These are phyloP conservation scores for Penicillium riverlandense DNA, from an alignment of 495 filamentous ascomycete species.

Conservation along the genomic window DNA sequence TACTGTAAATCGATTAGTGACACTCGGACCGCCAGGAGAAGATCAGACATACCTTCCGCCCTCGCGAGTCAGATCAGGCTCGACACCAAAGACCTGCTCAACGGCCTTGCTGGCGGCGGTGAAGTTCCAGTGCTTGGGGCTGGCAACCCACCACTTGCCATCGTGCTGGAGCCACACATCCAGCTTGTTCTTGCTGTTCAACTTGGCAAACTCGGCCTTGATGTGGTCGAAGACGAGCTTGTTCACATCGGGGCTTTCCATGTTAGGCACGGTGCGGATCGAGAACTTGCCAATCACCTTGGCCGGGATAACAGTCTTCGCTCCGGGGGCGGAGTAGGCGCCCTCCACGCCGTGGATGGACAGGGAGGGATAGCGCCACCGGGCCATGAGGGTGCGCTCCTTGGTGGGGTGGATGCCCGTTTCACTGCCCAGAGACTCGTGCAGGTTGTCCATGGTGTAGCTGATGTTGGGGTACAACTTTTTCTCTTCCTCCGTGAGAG, in stretches of 20 bases:
- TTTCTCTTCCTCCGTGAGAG: slow-evolving; percentile 79
- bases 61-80: slow-evolving; percentile 94
- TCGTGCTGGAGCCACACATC: slow-evolving; percentile 75
- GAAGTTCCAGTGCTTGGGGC: slow-evolving; percentile 98
- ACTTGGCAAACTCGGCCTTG: slow-evolving; percentile 68
- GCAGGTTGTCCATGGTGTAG: slow-evolving; percentile 91
- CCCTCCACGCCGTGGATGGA: slow-evolving; percentile 97
- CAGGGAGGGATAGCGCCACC: slow-evolving; percentile 89
- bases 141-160: slow-evolving; percentile 98
- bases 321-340: slow-evolving; percentile 86
- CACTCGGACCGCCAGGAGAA: not conserved
- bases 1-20: slow-evolving; percentile 46
- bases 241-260: slow-evolving; percentile 88
- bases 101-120: slow-evolving; percentile 86
- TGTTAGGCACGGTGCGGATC: slow-evolving; percentile 93
- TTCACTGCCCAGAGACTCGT: slow-evolving; percentile 80
- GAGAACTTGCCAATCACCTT: slow-evolving; percentile 98
- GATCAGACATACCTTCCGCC: slow-evolving; percentile 64
- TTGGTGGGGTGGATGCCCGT: slow-evolving; percentile 81
- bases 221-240: slow-evolving; percentile 74
- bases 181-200: slow-evolving; percentile 84
- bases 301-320: slow-evolving; percentile 97
- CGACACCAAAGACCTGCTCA: slow-evolving; percentile 81
- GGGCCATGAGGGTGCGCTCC: slow-evolving; percentile 84
- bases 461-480: slow-evolving; percentile 75